These are phyloP conservation scores for Botrytis tulipae DNA, from an alignment of 2,329 filamentous ascomycete genomes.

Conservation along the genomic window DNA sequence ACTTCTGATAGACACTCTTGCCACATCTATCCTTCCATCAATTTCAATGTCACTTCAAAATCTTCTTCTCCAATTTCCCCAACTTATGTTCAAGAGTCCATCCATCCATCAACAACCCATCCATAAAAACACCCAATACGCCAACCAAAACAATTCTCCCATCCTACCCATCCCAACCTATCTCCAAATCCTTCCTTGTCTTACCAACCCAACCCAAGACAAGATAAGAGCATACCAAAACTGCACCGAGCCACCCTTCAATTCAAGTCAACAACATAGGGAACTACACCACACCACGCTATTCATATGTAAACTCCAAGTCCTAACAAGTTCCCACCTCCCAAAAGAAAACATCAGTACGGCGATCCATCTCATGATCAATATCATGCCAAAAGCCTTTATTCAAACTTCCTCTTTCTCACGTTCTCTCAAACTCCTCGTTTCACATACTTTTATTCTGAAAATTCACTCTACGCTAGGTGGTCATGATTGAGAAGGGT, in stretches of 20 bases:
- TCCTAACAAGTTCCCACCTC: not conserved
- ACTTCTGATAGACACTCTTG: not conserved
- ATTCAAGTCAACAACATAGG: conserved; percentile 15
- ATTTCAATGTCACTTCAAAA: not conserved
- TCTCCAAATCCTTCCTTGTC: conserved; percentile 2
- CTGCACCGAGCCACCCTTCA: not conserved
- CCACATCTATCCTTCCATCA: not conserved
- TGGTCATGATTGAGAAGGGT: conserved; percentile 27
- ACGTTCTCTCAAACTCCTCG: conserved; percentile 2
- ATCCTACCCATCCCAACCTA: conserved; percentile 10
- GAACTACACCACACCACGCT: conserved; percentile 7
- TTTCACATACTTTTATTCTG: not conserved
- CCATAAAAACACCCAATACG: conserved; percentile 10
- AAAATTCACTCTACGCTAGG: not conserved
- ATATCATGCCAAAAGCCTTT: conserved; percentile 14
- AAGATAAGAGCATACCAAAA: conserved; percentile 8
- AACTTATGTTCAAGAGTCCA: conserved; percentile 9
- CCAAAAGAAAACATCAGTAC: not conserved
- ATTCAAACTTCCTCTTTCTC: conserved; percentile 14
- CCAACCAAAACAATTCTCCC: not conserved
- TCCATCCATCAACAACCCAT: not conserved
- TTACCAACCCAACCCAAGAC: not conserved
- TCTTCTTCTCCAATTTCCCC: not conserved
- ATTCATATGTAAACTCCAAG: conserved; percentile 16
- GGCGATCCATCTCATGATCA: not conserved